A percentile compares a stretch with the other conserved stretches of the same genome.
These are phyloP conservation scores for Barnettozyma pratensis DNA, from an alignment of 805 yeast genomes.

Conservation along the genomic window DNA sequence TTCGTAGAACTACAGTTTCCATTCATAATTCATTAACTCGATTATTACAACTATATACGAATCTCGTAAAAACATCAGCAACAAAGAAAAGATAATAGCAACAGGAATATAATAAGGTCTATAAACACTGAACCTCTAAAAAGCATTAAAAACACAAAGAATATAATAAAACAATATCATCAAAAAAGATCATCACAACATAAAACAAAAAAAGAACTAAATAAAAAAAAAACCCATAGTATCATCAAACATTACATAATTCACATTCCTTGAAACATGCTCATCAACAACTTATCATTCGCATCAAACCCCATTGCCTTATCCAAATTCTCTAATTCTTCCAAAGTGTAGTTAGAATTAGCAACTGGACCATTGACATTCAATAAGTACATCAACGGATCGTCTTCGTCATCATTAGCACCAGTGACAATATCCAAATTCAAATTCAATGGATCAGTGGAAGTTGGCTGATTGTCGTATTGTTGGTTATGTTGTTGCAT, in stretches of 20 bases:
- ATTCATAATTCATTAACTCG: background rate
- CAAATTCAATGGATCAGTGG: constrained; percentile 8
- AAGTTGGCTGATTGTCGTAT: background rate
- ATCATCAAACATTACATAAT: no score
- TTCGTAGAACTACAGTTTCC: background rate
- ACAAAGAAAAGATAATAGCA: background rate
- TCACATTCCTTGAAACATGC: constrained; percentile 22
- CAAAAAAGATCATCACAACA: background rate
- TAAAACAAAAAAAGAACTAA: background rate
- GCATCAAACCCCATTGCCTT: constrained; percentile 26
- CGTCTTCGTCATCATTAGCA: constrained; percentile 13
- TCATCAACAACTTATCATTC: constrained; percentile 21
- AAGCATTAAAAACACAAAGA: no score
- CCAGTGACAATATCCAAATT: background rate
- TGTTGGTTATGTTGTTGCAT: constrained; percentile 8
- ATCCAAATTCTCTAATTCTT: constrained; percentile 24
- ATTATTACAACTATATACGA: background rate
- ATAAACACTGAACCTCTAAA: no score
- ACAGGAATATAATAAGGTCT: background rate
- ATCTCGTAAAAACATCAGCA: background rate
- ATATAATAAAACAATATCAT: no score
- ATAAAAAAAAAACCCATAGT: background rate
- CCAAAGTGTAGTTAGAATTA: constrained; percentile 18
- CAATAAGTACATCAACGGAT: constrained; percentile 20
- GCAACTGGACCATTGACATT: constrained; percentile 11